Conservation (phyloP, 2,329 filamentous ascomycete genomes). For the Xylariaceae sp. region DNA sequence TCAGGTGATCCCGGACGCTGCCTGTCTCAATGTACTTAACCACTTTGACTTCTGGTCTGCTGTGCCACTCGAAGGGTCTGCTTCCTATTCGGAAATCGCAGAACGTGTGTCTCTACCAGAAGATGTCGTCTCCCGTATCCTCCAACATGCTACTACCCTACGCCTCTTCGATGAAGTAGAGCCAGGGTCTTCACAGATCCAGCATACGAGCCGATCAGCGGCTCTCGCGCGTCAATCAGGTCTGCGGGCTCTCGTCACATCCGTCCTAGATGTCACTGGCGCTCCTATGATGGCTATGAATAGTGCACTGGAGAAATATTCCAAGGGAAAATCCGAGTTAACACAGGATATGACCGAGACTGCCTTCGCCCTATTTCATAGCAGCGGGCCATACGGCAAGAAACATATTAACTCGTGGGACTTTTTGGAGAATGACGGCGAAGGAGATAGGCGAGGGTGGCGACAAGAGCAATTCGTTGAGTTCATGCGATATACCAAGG, state of each 20-base stretch:
- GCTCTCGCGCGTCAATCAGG: conserved; percentile 44
- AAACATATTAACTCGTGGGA: conserved; percentile 47
- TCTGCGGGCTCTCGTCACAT: conserved; percentile 46
- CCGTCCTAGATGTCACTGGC: conserved; percentile 47
- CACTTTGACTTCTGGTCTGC: conserved; percentile 60
- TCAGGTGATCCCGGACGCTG: conserved; percentile 52
- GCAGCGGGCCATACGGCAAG: conserved; percentile 40
- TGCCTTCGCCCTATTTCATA: conserved; percentile 47
- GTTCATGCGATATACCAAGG: conserved; percentile 50
- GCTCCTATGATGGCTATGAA: conserved; percentile 46
- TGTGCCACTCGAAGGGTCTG: conserved; percentile 54
- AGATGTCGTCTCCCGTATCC: conserved; percentile 47
- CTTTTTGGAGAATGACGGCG: conserved; percentile 49
- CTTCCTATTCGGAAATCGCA: conserved; percentile 51
- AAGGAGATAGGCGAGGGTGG: conserved; percentile 48
- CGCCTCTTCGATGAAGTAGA: conserved; percentile 46
- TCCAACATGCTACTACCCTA: conserved; percentile 49
- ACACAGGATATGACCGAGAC: conserved; percentile 46
- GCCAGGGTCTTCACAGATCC: conserved; percentile 39
- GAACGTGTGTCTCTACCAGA: conserved; percentile 46
- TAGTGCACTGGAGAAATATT: conserved; percentile 44
- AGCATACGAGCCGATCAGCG: conserved; percentile 49
- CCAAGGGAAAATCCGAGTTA: conserved; percentile 41
- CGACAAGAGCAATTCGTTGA: conserved; percentile 48
- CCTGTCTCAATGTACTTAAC: conserved; percentile 55